Evolutionary conservation across 176 grass and related monocot species (phyloP).

Genomic region (Saccharum officinarum): DNA sequence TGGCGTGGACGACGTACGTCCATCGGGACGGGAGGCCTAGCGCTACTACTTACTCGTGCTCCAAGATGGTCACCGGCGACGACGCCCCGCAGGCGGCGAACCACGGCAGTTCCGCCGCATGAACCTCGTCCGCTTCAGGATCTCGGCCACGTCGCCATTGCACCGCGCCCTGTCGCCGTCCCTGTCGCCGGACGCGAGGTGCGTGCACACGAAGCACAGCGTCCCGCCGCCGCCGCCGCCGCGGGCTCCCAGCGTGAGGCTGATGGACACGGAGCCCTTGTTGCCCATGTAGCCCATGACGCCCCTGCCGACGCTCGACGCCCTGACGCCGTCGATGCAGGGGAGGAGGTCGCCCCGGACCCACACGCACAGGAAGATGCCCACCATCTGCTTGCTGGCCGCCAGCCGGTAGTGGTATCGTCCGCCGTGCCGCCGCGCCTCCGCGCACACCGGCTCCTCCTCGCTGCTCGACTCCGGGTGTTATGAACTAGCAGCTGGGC

Average conservation of each 20-base stretch:
- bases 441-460: slow-evolving; percentile 17
- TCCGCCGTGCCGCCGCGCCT: background rate
- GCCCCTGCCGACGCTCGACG: slow-evolving; percentile 70
- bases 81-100: no score
- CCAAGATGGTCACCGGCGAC: slow-evolving; percentile 18
- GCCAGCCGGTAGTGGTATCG: slow-evolving; percentile 8
- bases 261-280: slow-evolving; percentile 92
- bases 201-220: slow-evolving; percentile 93
- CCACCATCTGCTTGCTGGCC: slow-evolving; percentile 89
- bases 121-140: slow-evolving; percentile 77
- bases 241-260: slow-evolving; percentile 50
- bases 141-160: slow-evolving; percentile 77
- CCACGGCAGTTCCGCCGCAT: background rate
- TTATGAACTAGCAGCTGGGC: no score
- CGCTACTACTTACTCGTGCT: no score
- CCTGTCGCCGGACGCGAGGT: slow-evolving; percentile 89
- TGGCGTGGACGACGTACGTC: no score
- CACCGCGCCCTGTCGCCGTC: slow-evolving; percentile 77
- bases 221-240: slow-evolving; percentile 25
- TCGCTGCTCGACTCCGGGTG: slow-evolving; percentile 48
- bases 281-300: slow-evolving; percentile 98
- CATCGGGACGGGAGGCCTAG: no score
- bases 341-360: slow-evolving; percentile 47
- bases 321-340: slow-evolving; percentile 45
- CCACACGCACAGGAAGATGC: slow-evolving; percentile 92